Evolutionary conservation across 805 yeast genomes (phyloP).

Genomic region (Sugiyamaella marilandica): DNA sequence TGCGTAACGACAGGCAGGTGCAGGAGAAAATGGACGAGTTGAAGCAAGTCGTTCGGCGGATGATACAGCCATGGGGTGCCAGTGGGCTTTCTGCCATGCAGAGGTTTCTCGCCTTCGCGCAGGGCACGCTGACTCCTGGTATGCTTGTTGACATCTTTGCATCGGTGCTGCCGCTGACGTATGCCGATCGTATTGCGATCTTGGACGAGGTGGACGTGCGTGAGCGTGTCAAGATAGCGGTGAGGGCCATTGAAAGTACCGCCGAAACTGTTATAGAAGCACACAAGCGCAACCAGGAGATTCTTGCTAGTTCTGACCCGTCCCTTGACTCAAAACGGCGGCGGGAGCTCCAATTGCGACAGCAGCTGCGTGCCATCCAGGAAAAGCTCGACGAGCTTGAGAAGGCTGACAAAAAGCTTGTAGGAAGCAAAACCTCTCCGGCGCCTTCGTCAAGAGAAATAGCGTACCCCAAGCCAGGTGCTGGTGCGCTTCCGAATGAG

Average conservation of each 20-base stretch:
- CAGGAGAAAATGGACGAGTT: constrained; percentile 11
- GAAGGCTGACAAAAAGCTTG: not conserved
- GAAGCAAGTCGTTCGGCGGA: constrained; percentile 10
- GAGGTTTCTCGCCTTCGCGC: constrained; percentile 10
- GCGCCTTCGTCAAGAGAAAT: not conserved
- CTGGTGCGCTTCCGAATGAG: constrained; percentile 4
- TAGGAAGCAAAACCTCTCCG: not conserved
- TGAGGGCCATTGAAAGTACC: constrained; percentile 16
- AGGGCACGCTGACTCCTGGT: constrained; percentile 23
- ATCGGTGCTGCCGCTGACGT: constrained; percentile 32
- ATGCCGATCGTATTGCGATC: constrained; percentile 27
- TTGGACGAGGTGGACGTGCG: constrained; percentile 27
- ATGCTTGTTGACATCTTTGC: constrained; percentile 34
- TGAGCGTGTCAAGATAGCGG: constrained; percentile 26
- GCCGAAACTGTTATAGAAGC: constrained; percentile 12
- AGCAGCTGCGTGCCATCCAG: constrained; percentile 24
- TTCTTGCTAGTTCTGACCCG: constrained; percentile 2
- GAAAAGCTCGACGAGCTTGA: constrained; percentile 22
- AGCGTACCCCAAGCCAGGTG: constrained; percentile 3
- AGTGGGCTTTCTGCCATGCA: constrained; percentile 11
- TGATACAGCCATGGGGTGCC: constrained; percentile 13
- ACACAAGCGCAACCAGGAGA: constrained; percentile 11
- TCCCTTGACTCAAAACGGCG: constrained; percentile 21
- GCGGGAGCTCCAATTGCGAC: constrained; percentile 28
- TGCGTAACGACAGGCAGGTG: constrained; percentile 1